Evolutionary conservation across 2,329 filamentous ascomycete species (phyloP).

Genomic region (Beauveria medogensis): DNA sequence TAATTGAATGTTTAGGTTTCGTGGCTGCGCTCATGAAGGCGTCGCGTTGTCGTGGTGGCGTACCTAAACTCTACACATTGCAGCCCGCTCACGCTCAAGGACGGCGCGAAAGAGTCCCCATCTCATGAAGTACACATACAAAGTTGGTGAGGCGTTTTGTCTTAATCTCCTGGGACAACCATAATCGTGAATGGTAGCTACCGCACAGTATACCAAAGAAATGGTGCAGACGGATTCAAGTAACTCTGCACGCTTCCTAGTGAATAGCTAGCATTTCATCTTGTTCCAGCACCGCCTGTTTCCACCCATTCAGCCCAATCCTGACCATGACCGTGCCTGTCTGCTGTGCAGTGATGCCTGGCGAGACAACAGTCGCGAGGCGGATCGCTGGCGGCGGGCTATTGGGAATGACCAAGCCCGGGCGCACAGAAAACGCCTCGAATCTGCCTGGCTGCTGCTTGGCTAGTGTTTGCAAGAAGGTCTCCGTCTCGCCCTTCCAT

Average conservation of each 20-base stretch:
- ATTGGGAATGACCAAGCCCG: conserved; percentile 22
- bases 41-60: background rate
- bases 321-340: conserved; percentile 29
- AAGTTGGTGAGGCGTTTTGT: background rate
- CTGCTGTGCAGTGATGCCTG: conserved; percentile 26
- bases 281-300: conserved; percentile 27
- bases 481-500: conserved; percentile 32
- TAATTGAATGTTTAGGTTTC: background rate
- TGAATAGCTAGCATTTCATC: conserved; percentile 13
- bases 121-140: background rate
- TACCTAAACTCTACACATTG: background rate
- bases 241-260: background rate
- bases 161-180: background rate
- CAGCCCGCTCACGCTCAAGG: background rate
- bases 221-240: background rate
- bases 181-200: background rate
- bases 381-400: conserved; percentile 20
- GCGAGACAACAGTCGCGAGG: conserved; percentile 21
- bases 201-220: background rate
- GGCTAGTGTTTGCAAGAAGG: conserved; percentile 29
- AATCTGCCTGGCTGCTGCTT: conserved; percentile 25
- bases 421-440: conserved; percentile 29
- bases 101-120: background rate
- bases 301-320: conserved; percentile 28
- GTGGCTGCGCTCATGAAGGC: background rate